Evolutionary conservation across 208 protist genomes (phyloP).

Genomic region (Acanthamoeba lenticulata): DNA sequence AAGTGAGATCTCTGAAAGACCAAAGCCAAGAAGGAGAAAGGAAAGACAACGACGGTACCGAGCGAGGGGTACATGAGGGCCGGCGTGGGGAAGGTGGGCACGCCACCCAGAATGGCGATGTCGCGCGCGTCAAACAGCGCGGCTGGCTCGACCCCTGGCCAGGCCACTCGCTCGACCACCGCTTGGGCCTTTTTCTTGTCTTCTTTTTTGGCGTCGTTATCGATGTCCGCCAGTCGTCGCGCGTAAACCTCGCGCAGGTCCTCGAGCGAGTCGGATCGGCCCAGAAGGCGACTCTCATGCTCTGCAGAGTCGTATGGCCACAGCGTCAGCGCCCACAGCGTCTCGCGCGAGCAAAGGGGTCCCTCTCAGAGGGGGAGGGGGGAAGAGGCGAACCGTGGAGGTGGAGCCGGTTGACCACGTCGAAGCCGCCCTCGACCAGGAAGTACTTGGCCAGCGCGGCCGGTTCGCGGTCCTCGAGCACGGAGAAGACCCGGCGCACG

Average conservation of each 20-base stretch:
- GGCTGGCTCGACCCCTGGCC: background rate
- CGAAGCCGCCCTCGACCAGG: conserved; percentile 1
- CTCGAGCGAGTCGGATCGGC: background rate
- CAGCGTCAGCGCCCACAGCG: too few relatives aligned
- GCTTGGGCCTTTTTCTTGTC: background rate
- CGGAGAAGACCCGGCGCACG: background rate
- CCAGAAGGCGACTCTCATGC: background rate
- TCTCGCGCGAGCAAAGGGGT: background rate
- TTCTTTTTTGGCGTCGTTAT: too few relatives aligned
- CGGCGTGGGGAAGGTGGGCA: background rate
- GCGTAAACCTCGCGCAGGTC: background rate
- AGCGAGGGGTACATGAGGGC: background rate
- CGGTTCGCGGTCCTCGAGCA: background rate
- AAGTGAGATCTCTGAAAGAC: too few relatives aligned
- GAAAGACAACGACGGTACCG: background rate
- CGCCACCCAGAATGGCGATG: background rate
- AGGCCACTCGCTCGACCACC: background rate
- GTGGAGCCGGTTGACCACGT: background rate
- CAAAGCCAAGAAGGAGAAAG: background rate
- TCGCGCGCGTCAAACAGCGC: background rate
- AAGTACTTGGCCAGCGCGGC: background rate
- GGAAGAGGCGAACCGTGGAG: background rate
- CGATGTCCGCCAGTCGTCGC: background rate
- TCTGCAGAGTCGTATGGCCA: too few relatives aligned
- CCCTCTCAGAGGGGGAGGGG: background rate